Evolutionary conservation across 2,329 filamentous ascomycete genomes (phyloP).

Genomic region (Sclerotinia sclerotiorum): DNA sequence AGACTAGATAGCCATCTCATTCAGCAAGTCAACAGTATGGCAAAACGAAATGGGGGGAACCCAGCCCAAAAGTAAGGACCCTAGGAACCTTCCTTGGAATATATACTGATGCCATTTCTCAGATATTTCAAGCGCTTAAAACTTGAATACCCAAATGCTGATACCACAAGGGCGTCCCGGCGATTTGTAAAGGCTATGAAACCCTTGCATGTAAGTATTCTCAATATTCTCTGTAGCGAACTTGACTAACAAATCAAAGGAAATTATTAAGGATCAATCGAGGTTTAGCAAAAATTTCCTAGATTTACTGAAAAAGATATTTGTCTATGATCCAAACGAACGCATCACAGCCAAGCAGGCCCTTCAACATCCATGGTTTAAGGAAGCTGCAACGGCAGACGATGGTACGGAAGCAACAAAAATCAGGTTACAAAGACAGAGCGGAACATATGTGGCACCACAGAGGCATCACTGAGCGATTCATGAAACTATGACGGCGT

Average conservation of each 20-base stretch:
- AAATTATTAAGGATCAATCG: constrained; percentile 62
- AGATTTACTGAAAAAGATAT: constrained; percentile 64
- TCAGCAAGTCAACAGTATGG: constrained; percentile 56
- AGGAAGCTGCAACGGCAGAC: constrained; percentile 60
- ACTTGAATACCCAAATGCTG: constrained; percentile 63
- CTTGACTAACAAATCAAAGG: constrained; percentile 46
- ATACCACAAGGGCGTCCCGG: constrained; percentile 63
- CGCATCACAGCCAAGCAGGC: constrained; percentile 68
- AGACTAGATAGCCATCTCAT: constrained; percentile 61
- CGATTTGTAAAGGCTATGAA: constrained; percentile 74
- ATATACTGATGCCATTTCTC: constrained; percentile 37
- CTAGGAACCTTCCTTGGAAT: not conserved
- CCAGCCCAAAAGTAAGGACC: constrained; percentile 62
- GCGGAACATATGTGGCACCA: constrained; percentile 27
- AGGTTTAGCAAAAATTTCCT: constrained; percentile 62
- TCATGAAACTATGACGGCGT: constrained; percentile 39
- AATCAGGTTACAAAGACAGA: constrained; percentile 48
- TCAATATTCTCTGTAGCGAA: not conserved
- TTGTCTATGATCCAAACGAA: constrained; percentile 64
- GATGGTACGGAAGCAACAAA: constrained; percentile 68
- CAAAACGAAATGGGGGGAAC: constrained; percentile 57
- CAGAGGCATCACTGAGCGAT: constrained; percentile 35
- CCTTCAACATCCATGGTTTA: constrained; percentile 67
- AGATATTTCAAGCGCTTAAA: constrained; percentile 67
- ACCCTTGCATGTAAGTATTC: constrained; percentile 54